Evolutionary conservation across 2,329 filamentous ascomycete genomes (phyloP).

Genomic region (Curvularia hawaiiensis): DNA sequence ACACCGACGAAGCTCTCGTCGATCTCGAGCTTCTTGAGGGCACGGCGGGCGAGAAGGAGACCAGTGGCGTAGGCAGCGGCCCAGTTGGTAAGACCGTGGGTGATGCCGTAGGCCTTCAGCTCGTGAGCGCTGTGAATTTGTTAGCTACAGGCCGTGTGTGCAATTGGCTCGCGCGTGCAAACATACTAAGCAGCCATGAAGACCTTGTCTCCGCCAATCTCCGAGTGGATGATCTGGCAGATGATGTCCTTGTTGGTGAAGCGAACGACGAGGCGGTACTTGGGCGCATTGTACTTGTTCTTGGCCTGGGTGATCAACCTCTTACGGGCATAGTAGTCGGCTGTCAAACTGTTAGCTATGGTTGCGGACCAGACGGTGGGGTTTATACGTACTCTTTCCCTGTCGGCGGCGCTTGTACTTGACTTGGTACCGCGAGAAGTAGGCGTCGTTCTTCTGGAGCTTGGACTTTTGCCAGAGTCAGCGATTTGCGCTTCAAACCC

Average conservation of each 20-base stretch:
- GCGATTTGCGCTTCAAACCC: conserved; percentile 99
- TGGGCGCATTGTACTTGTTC: conserved; percentile 99
- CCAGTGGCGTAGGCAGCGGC: conserved; percentile 95
- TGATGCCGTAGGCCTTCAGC: conserved; percentile 95
- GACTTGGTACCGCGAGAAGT: conserved; percentile 99
- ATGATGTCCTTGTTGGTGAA: conserved; percentile 99
- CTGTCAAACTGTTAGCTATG: conserved; percentile 64
- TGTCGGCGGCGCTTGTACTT: conserved; percentile 98
- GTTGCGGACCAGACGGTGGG: background rate
- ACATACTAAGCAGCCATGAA: conserved; percentile 58
- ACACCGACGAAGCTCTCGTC: conserved; percentile 94
- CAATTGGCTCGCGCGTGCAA: conserved; percentile 1
- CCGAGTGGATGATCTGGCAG: conserved; percentile 94
- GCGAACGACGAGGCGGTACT: conserved; percentile 99
- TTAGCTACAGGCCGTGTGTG: conserved; percentile 9
- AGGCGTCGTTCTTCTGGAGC: conserved; percentile 95
- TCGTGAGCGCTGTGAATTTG: conserved; percentile 71
- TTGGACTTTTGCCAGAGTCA: conserved; percentile 96
- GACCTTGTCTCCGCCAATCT: conserved; percentile 98
- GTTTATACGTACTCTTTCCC: conserved; percentile 88
- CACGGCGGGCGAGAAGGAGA: conserved; percentile 94
- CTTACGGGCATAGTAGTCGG: conserved; percentile 99
- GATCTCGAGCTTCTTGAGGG: conserved; percentile 94
- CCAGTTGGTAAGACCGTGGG: conserved; percentile 99
- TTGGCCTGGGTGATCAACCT: conserved; percentile 99